Evolutionary conservation across 495 filamentous ascomycete species (phyloP).

Genomic region (Penicillium arizonense): DNA sequence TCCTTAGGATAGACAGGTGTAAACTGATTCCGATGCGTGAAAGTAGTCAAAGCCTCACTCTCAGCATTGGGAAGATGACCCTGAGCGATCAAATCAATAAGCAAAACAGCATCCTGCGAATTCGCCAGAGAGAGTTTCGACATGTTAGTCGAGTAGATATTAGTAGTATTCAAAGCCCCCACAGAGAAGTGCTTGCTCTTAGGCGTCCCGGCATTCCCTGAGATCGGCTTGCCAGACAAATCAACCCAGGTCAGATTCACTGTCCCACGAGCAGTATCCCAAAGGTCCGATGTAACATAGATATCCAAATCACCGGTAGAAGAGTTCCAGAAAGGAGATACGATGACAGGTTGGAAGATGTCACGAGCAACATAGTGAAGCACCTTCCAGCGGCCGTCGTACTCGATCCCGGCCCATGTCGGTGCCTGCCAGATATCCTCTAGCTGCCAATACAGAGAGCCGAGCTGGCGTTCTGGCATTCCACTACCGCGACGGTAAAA

Average conservation of each 20-base stretch:
- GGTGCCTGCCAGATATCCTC: conserved; percentile 71
- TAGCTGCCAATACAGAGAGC: conserved; percentile 67
- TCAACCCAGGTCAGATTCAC: conserved; percentile 41
- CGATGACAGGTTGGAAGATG: conserved; percentile 59
- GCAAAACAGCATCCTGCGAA: conserved; percentile 48
- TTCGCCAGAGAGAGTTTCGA: conserved; percentile 33
- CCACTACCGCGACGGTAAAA: conserved; percentile 66
- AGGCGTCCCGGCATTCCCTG: conserved; percentile 32
- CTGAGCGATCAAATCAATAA: conserved; percentile 52
- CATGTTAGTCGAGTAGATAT: conserved; percentile 46
- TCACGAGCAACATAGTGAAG: conserved; percentile 61
- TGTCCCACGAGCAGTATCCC: conserved; percentile 31
- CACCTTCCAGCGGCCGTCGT: conserved; percentile 64
- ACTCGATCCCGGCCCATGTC: conserved; percentile 65
- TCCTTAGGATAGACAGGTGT: conserved; percentile 51
- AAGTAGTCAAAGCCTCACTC: conserved; percentile 29
- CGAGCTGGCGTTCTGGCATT: conserved; percentile 58
- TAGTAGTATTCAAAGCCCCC: conserved; percentile 60
- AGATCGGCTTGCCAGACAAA: conserved; percentile 33
- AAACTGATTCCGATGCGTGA: conserved; percentile 58
- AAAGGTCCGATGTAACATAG: conserved; percentile 54
- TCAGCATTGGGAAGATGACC: conserved; percentile 55
- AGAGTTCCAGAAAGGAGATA: conserved; percentile 61
- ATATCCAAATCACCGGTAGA: conserved; percentile 53
- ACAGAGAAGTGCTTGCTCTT: conserved; percentile 45